Evolutionary conservation across 306 rosid genomes (phyloP).

Genomic region (Medicago ruthenica): DNA sequence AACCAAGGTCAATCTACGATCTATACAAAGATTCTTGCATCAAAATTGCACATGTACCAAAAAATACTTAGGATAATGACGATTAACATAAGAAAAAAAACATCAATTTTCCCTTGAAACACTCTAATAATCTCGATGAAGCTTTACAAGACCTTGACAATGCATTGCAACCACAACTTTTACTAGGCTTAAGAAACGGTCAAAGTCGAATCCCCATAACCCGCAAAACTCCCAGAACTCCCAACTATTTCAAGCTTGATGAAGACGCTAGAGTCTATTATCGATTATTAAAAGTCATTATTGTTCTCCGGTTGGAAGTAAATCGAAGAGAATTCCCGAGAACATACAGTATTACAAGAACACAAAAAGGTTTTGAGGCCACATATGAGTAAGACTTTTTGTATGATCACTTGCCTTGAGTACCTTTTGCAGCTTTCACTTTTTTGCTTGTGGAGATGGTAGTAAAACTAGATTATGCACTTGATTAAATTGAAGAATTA

Average conservation of each 20-base stretch:
- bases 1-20: too few species aligned
- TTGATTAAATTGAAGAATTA: conserved; percentile 73
- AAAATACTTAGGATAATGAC: too few species aligned
- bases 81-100: conserved; percentile 60
- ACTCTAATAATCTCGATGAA: conserved; percentile 66
- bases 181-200: conserved; percentile 65
- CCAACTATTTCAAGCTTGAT: conserved; percentile 44
- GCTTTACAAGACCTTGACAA: conserved; percentile 72
- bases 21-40: conserved; percentile 78
- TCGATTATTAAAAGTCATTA: conserved; percentile 62
- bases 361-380: conserved; percentile 67
- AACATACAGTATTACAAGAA: conserved; percentile 37
- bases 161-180: conserved; percentile 76
- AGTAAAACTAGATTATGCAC: conserved; percentile 76
- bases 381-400: conserved; percentile 61
- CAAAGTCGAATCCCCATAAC: conserved; percentile 42
- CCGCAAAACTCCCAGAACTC: conserved; percentile 46
- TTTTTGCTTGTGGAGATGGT: conserved; percentile 78
- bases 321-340: conserved; percentile 39
- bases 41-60: conserved; percentile 64
- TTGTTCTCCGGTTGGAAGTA: conserved; percentile 50
- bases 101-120: conserved; percentile 64
- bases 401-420: conserved; percentile 67
- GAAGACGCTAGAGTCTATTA: conserved; percentile 41
- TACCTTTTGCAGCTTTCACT: conserved; percentile 87